These are phyloP conservation scores for Daldinia sp. DNA, from an alignment of 2,329 filamentous ascomycete genomes.

Conservation along the genomic window DNA sequence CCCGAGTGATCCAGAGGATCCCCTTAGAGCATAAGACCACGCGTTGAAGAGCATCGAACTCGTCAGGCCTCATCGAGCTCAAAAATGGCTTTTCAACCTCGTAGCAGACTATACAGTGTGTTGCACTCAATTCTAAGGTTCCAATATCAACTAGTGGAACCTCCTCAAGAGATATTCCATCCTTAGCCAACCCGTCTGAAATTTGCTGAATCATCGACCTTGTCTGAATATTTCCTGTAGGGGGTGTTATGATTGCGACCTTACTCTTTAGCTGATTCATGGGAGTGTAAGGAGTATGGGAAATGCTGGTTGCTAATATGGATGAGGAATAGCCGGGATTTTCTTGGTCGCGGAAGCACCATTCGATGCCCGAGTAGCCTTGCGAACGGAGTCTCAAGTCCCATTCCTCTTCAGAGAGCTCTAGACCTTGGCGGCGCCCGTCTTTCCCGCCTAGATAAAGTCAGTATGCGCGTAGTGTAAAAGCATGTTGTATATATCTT, in stretches of 20 bases:
- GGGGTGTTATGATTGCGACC: not conserved
- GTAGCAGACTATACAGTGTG: not conserved
- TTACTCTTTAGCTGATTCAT: not conserved
- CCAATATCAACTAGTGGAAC: not conserved
- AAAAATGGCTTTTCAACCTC: not conserved
- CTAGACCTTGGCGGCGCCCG: not conserved
- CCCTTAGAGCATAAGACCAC: not conserved
- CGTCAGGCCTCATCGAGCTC: not conserved
- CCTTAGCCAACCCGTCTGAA: not conserved
- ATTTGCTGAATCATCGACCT: not conserved
- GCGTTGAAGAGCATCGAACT: not conserved
- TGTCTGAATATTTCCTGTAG: not conserved
- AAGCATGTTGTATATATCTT: not conserved
- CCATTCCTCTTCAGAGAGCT: not conserved
- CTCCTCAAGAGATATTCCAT: not conserved
- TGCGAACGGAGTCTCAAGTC: not conserved
- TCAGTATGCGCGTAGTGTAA: not conserved
- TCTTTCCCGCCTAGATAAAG: not conserved
- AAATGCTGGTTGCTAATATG: constrained; percentile 41
- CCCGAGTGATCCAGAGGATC: not conserved
- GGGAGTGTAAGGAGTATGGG: constrained; percentile 34
- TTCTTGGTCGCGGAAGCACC: constrained; percentile 43
- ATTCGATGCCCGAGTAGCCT: constrained; percentile 36
- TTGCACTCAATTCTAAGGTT: not conserved
- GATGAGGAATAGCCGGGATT: constrained; percentile 43